Evolutionary conservation across 805 yeast genomes (phyloP).

Genomic region (Candida peoriensis): DNA sequence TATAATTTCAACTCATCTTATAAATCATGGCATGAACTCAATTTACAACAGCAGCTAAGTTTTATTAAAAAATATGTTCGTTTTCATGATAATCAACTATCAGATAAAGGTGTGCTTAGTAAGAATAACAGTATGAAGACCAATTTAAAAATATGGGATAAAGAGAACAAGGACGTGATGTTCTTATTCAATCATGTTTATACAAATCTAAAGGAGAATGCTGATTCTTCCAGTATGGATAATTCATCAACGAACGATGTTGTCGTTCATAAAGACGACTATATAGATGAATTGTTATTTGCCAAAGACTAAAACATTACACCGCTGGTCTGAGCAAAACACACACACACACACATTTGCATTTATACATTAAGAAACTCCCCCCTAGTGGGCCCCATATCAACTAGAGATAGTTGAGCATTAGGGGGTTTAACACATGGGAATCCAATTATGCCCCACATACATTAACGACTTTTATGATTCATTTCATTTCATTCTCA

Average conservation of each 20-base stretch:
- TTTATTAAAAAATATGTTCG: constrained; percentile 8
- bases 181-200: constrained; percentile 11
- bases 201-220: constrained; percentile 7
- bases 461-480: neutral
- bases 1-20: constrained; percentile 9
- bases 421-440: no score
- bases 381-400: neutral
- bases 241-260: constrained; percentile 1
- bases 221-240: constrained; percentile 4
- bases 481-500: neutral
- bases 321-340: neutral
- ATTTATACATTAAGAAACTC: neutral
- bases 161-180: constrained; percentile 11
- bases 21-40: constrained; percentile 11
- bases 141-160: constrained; percentile 7
- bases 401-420: no score
- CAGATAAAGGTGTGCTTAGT: no score
- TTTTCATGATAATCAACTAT: constrained; percentile 6
- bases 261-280: constrained; percentile 7
- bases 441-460: neutral
- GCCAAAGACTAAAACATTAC: constrained; percentile 1
- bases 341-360: neutral
- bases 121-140: constrained; percentile 4
- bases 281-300: constrained; percentile 5
- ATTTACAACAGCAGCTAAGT: constrained; percentile 5